Base-by-base conservation (phyloP, 768 basidiomycete genomes). In the Calocybe cyanea region DNA sequence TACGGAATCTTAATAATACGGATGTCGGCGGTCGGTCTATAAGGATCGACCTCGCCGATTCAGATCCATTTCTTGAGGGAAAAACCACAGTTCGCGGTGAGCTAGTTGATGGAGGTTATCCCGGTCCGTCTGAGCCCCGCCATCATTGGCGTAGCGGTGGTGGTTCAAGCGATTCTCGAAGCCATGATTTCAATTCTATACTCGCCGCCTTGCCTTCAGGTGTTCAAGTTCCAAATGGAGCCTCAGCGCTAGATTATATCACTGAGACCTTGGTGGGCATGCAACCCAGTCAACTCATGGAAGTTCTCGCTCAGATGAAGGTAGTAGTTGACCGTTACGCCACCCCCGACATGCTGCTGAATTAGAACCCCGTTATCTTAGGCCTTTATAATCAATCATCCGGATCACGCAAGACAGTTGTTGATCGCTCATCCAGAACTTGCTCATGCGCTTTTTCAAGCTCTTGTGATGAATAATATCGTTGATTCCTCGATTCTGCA, bases 271-370 rank as follows among this genome's bases (percentile, higher is more conserved):
- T 99, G 36, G 94, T 87, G 33, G 81, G 72, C 21, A 88, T 95
- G 73, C 79, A 81, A 43, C 90, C 92, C 0, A 75, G 71, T 31
- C 90, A 95, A 59, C 71, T 95, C 51, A 81, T 94, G 67, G 95
- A 99, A 66, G 87, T 97, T 7, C 71, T 99, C 54, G 87, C 87
- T n/a, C 92, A 96, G 64, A 94, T 95, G 87, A 98, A 98, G 85
- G 96, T 94, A 62, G 94, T 92, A 62, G 57, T 38, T 42, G 50
- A 14, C n/a, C 45, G 39, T 55, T 55, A 32, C 48, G 44, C 43
- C n/a, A n/a, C 36, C 31, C 33, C 30, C 23, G 37, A 28, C 20
- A 41, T 36, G 36, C 7, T 37, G 36, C 34, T 49, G 32, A 57
- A 38, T 18, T 21, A 15, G 32, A 35, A 32, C 28, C 11, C 25